Percentiles rank a stretch among this genome's conserved stretches.
Evolutionary conservation across 768 basidiomycete genomes (phyloP).

Genomic region (Russula ochroleuca): DNA sequence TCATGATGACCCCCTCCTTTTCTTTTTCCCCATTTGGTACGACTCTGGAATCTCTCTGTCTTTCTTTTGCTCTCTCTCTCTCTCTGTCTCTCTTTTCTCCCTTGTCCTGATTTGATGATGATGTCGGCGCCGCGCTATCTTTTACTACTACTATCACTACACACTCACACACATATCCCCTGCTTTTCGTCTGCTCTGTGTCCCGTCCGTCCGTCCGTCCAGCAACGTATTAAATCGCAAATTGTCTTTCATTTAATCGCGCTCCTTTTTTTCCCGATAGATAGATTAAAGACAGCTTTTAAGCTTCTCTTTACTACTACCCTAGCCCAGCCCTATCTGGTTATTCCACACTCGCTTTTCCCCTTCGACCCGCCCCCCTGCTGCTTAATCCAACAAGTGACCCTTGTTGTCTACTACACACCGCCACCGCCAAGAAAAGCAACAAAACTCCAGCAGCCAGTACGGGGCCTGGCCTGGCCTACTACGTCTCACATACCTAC

Average conservation of each 20-base stretch:
- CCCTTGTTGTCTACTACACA: not conserved
- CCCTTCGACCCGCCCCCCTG: not conserved
- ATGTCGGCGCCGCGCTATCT: slow-evolving; percentile 17
- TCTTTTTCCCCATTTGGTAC: not conserved
- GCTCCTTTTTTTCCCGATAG: slow-evolving; percentile 10
- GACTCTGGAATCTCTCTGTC: not conserved
- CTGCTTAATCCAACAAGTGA: slow-evolving; percentile 11
- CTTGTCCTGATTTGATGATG: slow-evolving; percentile 3
- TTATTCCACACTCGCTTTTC: slow-evolving; percentile 12
- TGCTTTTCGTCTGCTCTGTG: not conserved
- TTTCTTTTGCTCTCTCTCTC: not conserved
- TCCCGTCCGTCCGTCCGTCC: not conserved
- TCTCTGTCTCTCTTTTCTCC: not conserved
- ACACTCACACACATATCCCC: not conserved
- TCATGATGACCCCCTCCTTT: not conserved
- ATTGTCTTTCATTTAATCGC: slow-evolving; percentile 11
- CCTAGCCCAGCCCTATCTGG: not conserved
- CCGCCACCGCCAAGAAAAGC: not conserved
- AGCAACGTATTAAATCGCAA: not conserved
- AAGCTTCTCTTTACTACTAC: not conserved
- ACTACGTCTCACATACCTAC: not conserved
- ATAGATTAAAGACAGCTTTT: not conserved
- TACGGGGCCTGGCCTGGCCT: not conserved
- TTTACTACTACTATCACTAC: not conserved
- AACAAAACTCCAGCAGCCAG: not conserved